Base-by-base conservation (phyloP, 352 stramenopile species). In the Globisporangium splendens region DNA sequence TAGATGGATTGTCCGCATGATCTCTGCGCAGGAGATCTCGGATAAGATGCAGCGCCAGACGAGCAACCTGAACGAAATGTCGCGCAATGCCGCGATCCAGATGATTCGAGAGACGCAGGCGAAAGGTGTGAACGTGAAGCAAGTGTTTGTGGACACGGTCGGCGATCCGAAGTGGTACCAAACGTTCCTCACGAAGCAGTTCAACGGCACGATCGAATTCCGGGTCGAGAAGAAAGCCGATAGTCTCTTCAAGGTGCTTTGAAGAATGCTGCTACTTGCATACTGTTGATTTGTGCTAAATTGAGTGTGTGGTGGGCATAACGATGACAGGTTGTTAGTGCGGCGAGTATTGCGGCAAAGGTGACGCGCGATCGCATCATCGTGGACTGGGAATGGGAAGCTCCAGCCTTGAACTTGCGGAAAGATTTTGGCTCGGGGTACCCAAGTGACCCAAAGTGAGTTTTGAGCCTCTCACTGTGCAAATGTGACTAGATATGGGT, bases 201-300 rank as follows among this genome's bases (percentile, higher is more conserved):
- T 96, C 55, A 72, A 88, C 44, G 85, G 84, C 22, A 81, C 69
- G 21, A 97, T 98, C 67, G 70, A 89, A 56, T 98, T 98, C 65
- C 81, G 91, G 38, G 96, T 98, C n/a, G 90, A 96, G 67, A 97
- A 97, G 77, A 98, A 98, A 63, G 96, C 95, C 20, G 96, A 98
- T 72, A 96, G 91, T 57, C 84, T 98, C 11, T 98, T 98, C 83
- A 97, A 97, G 70, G 89, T 90, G 38, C 8, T 17, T n/a, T 18
- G 5, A 12, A 4, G 39, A 35, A 8, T 35, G 28, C 28, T 35
- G 5, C 7, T 35, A n/a, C n/a, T 12, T 1, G 3, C 39, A 10
- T 18, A 18, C 28, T 35, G 28, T 8, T 35, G 10, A 1, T 6
- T 35, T 4, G 5, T n/a, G 13, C 10, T 47, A 47, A 22, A 11